Base-by-base conservation (phyloP, 306 rosid genomes). In the Crataegus laevigata region DNA sequence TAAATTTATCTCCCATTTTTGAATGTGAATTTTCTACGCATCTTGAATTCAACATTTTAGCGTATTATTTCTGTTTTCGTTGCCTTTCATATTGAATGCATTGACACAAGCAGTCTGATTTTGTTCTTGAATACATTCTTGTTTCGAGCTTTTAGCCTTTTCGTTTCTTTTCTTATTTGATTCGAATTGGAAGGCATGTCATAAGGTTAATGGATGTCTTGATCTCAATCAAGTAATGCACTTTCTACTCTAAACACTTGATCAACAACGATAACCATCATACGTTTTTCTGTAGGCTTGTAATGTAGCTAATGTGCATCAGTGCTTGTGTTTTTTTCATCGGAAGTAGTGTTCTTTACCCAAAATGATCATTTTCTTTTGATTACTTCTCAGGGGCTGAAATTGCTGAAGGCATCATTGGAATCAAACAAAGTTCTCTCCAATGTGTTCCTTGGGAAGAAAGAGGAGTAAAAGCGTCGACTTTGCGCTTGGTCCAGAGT, bases 351-450 rank as follows among this genome's bases (percentile, higher is more conserved):
- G 13, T 55, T 55, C 15, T 58, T 22, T 58, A 10, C 0, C 4
- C 8, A 24, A 58, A 10, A 58, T 58, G 63, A 58, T 18, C 2
- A 4, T 55, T 36, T 40, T 38, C 55, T 72, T 60, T n/a, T 30
- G 11, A 13, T 38, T 28, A 24, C 24, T 58, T 58, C 11, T 1
- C 30, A 81, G 85, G 84, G 81, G 8, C 4, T 81, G 69, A 62
- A 82, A 24, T 19, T 79, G 78, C 55, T 85, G 19, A 22, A 57
- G 61, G 82, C 77, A 19, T 82, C 84, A 3, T 15, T 82, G 58
- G 50, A 61, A 47, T 24, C 83, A 0, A 51, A 68, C 1, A 54
- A 78, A 15, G 83, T 75, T 34, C 84, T 84, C 29, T 58, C 81
- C 0, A 47, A 63, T 28, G 76, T 81, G 2, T 84, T 81, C 59